Conservation (phyloP, 2,329 filamentous ascomycete genomes). For the Helminthosporium solani region DNA sequence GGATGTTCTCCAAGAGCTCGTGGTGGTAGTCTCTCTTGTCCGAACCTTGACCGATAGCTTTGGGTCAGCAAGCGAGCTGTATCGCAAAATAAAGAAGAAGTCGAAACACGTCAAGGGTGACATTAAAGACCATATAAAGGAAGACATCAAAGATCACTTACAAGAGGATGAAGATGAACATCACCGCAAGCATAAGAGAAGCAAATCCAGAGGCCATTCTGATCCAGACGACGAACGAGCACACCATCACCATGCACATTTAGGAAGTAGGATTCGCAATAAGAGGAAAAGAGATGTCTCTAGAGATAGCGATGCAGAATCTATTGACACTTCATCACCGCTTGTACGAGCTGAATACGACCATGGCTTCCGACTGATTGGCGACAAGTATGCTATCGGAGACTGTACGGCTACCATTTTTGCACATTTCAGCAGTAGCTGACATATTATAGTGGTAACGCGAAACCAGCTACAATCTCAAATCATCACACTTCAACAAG, state of each 20-base stretch:
- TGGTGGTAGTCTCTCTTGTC: slow-evolving; percentile 34
- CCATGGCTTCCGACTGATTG: slow-evolving; percentile 29
- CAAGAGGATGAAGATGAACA: slow-evolving; percentile 3
- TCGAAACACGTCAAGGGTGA: slow-evolving; percentile 14
- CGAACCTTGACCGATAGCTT: slow-evolving; percentile 31
- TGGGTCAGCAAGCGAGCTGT: slow-evolving; percentile 33
- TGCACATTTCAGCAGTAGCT: neutral
- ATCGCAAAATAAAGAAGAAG: slow-evolving; percentile 31
- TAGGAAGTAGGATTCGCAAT: slow-evolving; percentile 15
- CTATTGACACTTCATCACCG: slow-evolving; percentile 24
- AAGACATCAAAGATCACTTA: slow-evolving; percentile 3
- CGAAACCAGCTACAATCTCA: slow-evolving; percentile 36
- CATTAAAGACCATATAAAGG: slow-evolving; percentile 15
- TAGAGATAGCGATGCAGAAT: slow-evolving; percentile 31
- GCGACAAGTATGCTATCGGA: slow-evolving; percentile 33
- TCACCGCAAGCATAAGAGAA: neutral
- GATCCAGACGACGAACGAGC: slow-evolving; percentile 11
- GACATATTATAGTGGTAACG: slow-evolving; percentile 21
- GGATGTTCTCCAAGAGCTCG: slow-evolving; percentile 24
- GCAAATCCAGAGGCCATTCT: slow-evolving; percentile 15
- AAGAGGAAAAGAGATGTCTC: slow-evolving; percentile 15
- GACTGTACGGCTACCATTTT: slow-evolving; percentile 22
- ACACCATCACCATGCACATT: slow-evolving; percentile 4
- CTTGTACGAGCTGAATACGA: slow-evolving; percentile 32
- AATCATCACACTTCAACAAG: slow-evolving; percentile 35